Evolutionary conservation across 1,284 basidiomycete species (phyloP).

Genomic region (Pseudozyma tsukubaensis): DNA sequence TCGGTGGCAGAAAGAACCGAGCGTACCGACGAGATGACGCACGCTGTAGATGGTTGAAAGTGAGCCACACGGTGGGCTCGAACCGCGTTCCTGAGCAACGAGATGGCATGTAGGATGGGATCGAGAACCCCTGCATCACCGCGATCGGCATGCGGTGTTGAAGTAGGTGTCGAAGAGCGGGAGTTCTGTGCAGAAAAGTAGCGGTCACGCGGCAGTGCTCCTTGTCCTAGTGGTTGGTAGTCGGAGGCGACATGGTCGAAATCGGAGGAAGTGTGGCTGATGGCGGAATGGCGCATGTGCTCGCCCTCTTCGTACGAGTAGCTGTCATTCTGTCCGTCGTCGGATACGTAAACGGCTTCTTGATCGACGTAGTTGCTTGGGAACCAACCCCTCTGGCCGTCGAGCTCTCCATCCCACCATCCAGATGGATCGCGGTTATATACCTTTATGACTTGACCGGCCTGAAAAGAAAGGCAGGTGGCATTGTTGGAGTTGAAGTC

Average conservation of each 20-base stretch:
- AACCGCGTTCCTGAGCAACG: constrained; percentile 85
- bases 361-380: constrained; percentile 76
- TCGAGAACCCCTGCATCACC: constrained; percentile 52
- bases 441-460: constrained; percentile 90
- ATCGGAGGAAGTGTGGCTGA: constrained; percentile 20
- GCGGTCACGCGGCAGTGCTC: constrained; percentile 16
- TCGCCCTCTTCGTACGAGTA: constrained; percentile 28
- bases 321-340: constrained; percentile 35
- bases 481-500: constrained; percentile 63
- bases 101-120: constrained; percentile 82
- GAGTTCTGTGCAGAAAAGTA: constrained; percentile 39
- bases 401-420: constrained; percentile 97
- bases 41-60: constrained; percentile 76
- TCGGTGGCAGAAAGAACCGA: constrained; percentile 85
- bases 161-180: constrained; percentile 51
- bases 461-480: constrained; percentile 84
- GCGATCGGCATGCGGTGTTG: constrained; percentile 21
- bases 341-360: constrained; percentile 47
- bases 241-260: constrained; percentile 22
- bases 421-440: constrained; percentile 86
- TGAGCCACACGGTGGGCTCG: constrained; percentile 80
- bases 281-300: constrained; percentile 16
- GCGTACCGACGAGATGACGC: constrained; percentile 94
- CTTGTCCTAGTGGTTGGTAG: constrained; percentile 8
- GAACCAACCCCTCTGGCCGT: constrained; percentile 84